Conservation (phyloP, 768 basidiomycete genomes). For the Amanita phalloides region DNA sequence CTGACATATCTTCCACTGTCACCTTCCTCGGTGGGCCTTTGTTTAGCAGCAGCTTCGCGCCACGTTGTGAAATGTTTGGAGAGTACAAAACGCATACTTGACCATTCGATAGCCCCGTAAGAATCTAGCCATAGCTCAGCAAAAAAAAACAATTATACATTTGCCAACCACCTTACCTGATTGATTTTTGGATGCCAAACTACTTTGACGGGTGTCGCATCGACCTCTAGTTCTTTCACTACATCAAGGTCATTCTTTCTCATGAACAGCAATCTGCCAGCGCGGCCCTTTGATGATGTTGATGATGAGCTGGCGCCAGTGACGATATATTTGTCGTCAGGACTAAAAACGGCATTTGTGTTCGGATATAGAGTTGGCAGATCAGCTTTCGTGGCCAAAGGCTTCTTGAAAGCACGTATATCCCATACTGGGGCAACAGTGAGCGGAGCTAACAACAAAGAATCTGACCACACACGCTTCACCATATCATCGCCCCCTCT, state of each 20-base stretch:
- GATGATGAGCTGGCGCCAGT: slow-evolving; percentile 68
- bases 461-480: slow-evolving; percentile 56
- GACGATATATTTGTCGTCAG: slow-evolving; percentile 82
- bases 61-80: slow-evolving; percentile 79
- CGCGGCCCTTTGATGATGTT: slow-evolving; percentile 53
- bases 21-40: slow-evolving; percentile 80
- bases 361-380: slow-evolving; percentile 78
- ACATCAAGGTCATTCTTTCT: slow-evolving; percentile 59
- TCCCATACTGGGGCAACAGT: slow-evolving; percentile 72
- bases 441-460: slow-evolving; percentile 5
- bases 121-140: slow-evolving; percentile 43
- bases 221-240: slow-evolving; percentile 56
- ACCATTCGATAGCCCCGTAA: slow-evolving; percentile 82
- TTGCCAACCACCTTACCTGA: slow-evolving; percentile 47
- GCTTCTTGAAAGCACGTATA: slow-evolving; percentile 82
- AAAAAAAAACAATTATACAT: slow-evolving; percentile 4
- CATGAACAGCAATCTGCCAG: slow-evolving; percentile 68
- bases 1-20: slow-evolving; percentile 82
- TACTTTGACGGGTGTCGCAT: slow-evolving; percentile 80
- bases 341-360: slow-evolving; percentile 93
- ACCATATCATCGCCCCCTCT: slow-evolving; percentile 93
- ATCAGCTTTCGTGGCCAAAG: slow-evolving; percentile 54
- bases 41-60: slow-evolving; percentile 80
- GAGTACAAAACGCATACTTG: slow-evolving; percentile 89
- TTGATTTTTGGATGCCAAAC: slow-evolving; percentile 97